These are phyloP conservation scores for Parascedosporium putredinis DNA, from an alignment of 2,329 filamentous ascomycete species.

Conservation along the genomic window DNA sequence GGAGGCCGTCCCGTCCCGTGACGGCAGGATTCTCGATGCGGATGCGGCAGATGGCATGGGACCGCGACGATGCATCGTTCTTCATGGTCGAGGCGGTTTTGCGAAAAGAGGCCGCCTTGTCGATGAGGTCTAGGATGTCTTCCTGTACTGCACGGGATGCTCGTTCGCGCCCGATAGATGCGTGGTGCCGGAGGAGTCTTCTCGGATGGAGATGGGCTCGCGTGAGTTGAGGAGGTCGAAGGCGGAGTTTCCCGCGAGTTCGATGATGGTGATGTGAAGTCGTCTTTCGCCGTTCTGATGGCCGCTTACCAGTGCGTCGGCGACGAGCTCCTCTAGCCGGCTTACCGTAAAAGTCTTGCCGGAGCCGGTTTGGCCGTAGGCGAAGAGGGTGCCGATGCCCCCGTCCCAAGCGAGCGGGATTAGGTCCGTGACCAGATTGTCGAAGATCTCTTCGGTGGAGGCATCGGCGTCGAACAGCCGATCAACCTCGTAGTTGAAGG, in stretches of 20 bases:
- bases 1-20: constrained; percentile 27
- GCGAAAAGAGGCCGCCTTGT: constrained; percentile 27
- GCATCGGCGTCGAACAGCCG: neutral
- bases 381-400: constrained; percentile 37
- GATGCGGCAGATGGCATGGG: constrained; percentile 37
- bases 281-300: constrained; percentile 16
- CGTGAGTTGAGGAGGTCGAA: constrained; percentile 32
- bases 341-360: constrained; percentile 36
- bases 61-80: constrained; percentile 37
- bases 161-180: constrained; percentile 34
- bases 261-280: constrained; percentile 27
- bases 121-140: constrained; percentile 22
- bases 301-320: constrained; percentile 21
- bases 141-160: constrained; percentile 19
- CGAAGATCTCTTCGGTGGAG: neutral
- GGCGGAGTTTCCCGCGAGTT: constrained; percentile 26
- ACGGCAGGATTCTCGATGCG: constrained; percentile 22
- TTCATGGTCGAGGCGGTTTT: constrained; percentile 31
- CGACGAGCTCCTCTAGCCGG: constrained; percentile 28
- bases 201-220: constrained; percentile 29
- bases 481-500: neutral
- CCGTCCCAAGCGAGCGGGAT: constrained; percentile 35
- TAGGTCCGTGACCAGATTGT: constrained; percentile 23
- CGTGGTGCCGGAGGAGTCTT: constrained; percentile 32
- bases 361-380: constrained; percentile 38